Conservation (phyloP, 2,329 filamentous ascomycete species). For the Alternaria conjuncta region DNA sequence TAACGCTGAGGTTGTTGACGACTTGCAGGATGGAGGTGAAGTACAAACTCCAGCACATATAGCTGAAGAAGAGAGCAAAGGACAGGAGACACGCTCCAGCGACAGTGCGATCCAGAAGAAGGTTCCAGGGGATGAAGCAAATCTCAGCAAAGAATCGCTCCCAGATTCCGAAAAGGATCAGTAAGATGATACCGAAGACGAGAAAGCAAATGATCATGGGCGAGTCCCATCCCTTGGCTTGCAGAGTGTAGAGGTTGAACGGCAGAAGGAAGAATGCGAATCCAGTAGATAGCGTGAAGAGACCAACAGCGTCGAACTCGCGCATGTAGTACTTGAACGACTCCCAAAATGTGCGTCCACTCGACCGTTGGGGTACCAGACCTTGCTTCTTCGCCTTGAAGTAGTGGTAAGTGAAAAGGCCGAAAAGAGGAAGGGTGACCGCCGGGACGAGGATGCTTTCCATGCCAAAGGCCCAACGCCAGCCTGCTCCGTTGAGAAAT, state of each 20-base stretch:
- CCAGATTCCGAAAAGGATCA: constrained; percentile 48
- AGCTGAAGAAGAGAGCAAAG: constrained; percentile 39
- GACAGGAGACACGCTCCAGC: constrained; percentile 59
- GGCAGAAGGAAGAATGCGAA: constrained; percentile 72
- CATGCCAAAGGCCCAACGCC: constrained; percentile 71
- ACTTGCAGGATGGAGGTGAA: constrained; percentile 51
- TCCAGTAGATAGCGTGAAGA: constrained; percentile 65
- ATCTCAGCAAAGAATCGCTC: constrained; percentile 49
- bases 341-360: constrained; percentile 38
- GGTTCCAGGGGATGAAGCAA: constrained; percentile 52
- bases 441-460: constrained; percentile 69
- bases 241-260: constrained; percentile 60
- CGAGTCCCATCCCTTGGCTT: constrained; percentile 40
- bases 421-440: constrained; percentile 66
- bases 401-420: constrained; percentile 63
- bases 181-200: constrained; percentile 42
- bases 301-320: constrained; percentile 68
- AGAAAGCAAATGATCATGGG: constrained; percentile 49
- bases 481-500: constrained; percentile 58
- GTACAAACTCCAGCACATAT: constrained; percentile 48
- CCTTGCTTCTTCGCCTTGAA: constrained; percentile 64
- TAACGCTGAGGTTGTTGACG: constrained; percentile 40
- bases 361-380: constrained; percentile 43
- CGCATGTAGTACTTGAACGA: constrained; percentile 61
- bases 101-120: constrained; percentile 58